Conservation (phyloP, 306 rosid genomes). For the Morella rubra region DNA sequence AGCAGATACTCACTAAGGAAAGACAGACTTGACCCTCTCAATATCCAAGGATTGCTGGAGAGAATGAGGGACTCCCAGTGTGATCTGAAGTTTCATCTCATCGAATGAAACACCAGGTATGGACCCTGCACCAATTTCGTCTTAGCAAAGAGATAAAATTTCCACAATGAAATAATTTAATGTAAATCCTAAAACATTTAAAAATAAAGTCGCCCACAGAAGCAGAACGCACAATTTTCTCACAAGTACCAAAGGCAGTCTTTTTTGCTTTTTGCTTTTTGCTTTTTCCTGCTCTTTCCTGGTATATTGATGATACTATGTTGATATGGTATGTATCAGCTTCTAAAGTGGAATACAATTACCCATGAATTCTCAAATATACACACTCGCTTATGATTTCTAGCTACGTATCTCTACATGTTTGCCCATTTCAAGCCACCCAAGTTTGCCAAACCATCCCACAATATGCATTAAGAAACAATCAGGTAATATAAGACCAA, state of each 20-base stretch:
- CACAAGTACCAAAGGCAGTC: background rate
- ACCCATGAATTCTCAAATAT: background rate
- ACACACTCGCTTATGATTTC: background rate
- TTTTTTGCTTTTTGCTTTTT: background rate
- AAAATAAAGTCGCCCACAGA: background rate
- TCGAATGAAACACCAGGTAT: conserved; percentile 86
- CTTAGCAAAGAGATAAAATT: conserved; percentile 26
- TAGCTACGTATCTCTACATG: background rate
- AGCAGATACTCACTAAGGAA: conserved; percentile 77
- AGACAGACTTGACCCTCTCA: conserved; percentile 83
- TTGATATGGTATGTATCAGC: background rate
- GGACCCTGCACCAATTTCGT: conserved; percentile 54
- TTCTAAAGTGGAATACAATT: background rate
- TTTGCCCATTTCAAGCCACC: background rate
- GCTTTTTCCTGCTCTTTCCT: too few species aligned
- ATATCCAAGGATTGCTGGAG: conserved; percentile 75
- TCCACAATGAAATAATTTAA: background rate
- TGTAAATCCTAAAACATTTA: background rate
- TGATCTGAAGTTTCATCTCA: conserved; percentile 89
- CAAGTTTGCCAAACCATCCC: too few species aligned
- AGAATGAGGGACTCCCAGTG: conserved; percentile 83
- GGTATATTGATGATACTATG: too few species aligned
- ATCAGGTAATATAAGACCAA: too few species aligned
- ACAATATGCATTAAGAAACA: too few species aligned
- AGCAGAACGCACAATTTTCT: background rate